Conservation (phyloP, 2,329 filamentous ascomycete species). For the Bipolaris oryzae region DNA sequence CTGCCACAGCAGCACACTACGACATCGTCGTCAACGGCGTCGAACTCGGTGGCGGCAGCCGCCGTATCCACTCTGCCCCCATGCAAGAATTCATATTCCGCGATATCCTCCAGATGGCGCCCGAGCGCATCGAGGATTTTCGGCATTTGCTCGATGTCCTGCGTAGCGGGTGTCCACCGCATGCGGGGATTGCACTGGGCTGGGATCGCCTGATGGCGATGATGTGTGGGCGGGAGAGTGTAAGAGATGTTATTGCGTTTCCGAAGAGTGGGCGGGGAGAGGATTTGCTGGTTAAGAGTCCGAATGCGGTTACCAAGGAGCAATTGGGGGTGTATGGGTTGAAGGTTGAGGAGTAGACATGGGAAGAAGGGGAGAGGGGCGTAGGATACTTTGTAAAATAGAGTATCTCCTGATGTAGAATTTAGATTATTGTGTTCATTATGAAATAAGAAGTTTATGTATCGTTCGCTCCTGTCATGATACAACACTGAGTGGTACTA, state of each 20-base stretch:
- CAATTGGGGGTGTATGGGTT: constrained; percentile 67
- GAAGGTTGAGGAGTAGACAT: constrained; percentile 15
- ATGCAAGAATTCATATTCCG: constrained; percentile 86
- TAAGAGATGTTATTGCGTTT: constrained; percentile 95
- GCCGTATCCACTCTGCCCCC: constrained; percentile 83
- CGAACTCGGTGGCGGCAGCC: constrained; percentile 89
- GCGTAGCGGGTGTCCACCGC: constrained; percentile 85
- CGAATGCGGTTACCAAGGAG: constrained; percentile 68
- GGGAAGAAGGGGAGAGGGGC: neutral
- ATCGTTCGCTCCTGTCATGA: neutral
- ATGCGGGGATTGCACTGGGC: constrained; percentile 90
- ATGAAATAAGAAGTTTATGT: neutral
- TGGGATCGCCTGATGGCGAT: constrained; percentile 87
- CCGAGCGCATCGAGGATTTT: constrained; percentile 78
- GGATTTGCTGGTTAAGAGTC: constrained; percentile 81
- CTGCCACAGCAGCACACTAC: constrained; percentile 84
- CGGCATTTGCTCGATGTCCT: constrained; percentile 83
- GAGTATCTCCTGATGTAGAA: neutral
- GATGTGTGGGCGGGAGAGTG: constrained; percentile 75
- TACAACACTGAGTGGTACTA: neutral
- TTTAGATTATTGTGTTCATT: neutral
- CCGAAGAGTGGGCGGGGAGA: constrained; percentile 92
- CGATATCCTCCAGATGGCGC: constrained; percentile 78
- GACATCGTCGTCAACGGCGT: constrained; percentile 95
- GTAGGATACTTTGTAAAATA: neutral